Evolutionary conservation across 768 basidiomycete genomes (phyloP).

Genomic region (Auricularia sp.): DNA sequence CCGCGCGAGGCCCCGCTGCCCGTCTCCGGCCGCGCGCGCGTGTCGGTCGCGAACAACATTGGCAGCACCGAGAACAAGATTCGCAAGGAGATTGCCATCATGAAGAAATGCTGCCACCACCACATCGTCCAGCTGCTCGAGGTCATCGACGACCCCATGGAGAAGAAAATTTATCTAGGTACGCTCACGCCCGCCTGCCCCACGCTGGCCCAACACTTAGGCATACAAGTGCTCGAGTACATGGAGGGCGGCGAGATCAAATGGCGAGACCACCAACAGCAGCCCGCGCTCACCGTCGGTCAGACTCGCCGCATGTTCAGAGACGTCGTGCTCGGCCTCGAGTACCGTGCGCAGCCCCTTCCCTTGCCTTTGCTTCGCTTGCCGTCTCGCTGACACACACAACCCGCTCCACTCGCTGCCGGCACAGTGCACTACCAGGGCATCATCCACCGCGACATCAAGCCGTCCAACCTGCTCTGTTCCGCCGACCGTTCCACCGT

Average conservation of each 20-base stretch:
- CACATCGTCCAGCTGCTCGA: conserved; percentile 85
- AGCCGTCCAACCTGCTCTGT: conserved; percentile 94
- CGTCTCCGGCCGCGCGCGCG: conserved; percentile 29
- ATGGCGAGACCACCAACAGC: conserved; percentile 58
- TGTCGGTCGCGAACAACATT: conserved; percentile 55
- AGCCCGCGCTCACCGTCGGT: conserved; percentile 70
- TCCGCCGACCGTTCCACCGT: conserved; percentile 75
- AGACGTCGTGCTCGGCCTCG: conserved; percentile 87
- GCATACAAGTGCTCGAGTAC: conserved; percentile 78
- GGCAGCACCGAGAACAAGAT: conserved; percentile 75
- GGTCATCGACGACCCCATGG: conserved; percentile 87
- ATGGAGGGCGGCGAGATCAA: conserved; percentile 91
- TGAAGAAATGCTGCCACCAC: conserved; percentile 91
- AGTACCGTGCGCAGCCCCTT: conserved; percentile 63
- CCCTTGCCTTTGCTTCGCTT: conserved; percentile 1
- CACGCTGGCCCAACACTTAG: too few species aligned
- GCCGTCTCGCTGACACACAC: conserved; percentile 7
- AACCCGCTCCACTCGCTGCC: not conserved
- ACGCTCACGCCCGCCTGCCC: conserved; percentile 23
- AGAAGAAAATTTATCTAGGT: conserved; percentile 91
- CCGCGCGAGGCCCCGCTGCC: conserved; percentile 27
- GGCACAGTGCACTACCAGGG: conserved; percentile 88
- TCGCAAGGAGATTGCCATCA: conserved; percentile 90
- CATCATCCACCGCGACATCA: conserved; percentile 99
- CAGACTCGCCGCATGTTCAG: conserved; percentile 83